A percentile compares a stretch with the other conserved stretches of the same genome.
Evolutionary conservation across 768 basidiomycete genomes (phyloP).

Genomic region (Lactarius vividus): DNA sequence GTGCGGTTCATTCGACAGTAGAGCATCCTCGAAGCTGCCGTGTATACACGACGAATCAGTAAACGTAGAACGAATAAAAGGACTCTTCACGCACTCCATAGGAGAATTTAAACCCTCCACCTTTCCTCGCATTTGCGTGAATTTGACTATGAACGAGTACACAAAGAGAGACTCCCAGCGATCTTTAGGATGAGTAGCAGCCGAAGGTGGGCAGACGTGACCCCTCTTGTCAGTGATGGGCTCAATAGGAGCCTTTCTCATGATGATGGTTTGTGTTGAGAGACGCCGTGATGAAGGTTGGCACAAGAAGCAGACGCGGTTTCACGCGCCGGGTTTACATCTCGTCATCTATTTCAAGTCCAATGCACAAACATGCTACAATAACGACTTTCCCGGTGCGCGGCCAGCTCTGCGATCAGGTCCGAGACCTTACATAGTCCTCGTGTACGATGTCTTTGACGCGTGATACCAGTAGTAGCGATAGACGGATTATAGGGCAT

Average conservation of each 20-base stretch:
- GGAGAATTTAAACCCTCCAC: conserved; percentile 76
- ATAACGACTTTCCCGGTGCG: conserved; percentile 27
- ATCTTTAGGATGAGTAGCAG: conserved; percentile 70
- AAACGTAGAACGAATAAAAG: conserved; percentile 25
- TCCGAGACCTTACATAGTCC: conserved; percentile 3
- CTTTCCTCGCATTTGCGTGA: conserved; percentile 70
- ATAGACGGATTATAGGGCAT: neutral
- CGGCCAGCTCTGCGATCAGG: conserved; percentile 14
- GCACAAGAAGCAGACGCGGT: conserved; percentile 30
- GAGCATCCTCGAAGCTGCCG: conserved; percentile 73
- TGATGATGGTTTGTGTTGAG: conserved; percentile 32
- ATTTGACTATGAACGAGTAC: conserved; percentile 82
- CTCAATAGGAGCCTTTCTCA: conserved; percentile 35
- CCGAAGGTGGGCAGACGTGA: conserved; percentile 53
- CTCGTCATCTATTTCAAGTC: conserved; percentile 34
- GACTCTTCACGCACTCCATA: conserved; percentile 66
- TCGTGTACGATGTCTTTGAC: neutral
- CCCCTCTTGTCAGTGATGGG: conserved; percentile 45
- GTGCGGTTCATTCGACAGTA: conserved; percentile 69
- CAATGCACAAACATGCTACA: conserved; percentile 36
- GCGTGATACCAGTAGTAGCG: conserved; percentile 4
- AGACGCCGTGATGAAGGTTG: conserved; percentile 26
- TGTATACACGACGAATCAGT: conserved; percentile 18
- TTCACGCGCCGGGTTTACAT: conserved; percentile 32
- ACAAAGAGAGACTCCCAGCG: conserved; percentile 88